Conservation (phyloP, 768 basidiomycete species). For the Amanita pallidorosea region DNA sequence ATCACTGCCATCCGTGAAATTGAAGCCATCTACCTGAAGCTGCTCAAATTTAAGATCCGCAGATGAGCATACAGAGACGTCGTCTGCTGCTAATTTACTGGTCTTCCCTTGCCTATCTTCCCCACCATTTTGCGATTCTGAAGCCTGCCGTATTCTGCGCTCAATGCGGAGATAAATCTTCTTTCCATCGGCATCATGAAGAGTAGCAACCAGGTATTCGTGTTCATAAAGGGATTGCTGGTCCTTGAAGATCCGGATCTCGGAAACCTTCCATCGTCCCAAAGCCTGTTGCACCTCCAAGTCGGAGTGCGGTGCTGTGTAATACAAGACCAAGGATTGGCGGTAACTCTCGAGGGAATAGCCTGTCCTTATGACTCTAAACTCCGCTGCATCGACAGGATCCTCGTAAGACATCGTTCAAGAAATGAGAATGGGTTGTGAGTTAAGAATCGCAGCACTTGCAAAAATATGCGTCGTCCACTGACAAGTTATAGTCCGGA, state of each 20-base stretch:
- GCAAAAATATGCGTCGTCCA: no score
- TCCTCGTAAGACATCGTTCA: not conserved
- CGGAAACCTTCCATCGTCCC: not conserved
- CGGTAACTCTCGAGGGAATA: not conserved
- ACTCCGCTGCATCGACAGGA: not conserved
- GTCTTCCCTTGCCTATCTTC: no score
- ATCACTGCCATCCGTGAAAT: no score
- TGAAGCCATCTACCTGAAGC: no score
- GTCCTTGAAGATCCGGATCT: not conserved
- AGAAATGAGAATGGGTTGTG: no score
- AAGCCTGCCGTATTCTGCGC: no score
- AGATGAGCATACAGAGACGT: no score
- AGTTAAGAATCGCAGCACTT: no score
- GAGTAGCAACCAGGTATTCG: not conserved
- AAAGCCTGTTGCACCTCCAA: not conserved
- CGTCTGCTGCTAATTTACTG: no score
- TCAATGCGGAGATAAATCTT: not conserved
- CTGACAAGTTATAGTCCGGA: no score
- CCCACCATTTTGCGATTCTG: no score
- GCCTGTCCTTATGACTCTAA: not conserved
- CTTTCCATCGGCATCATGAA: not conserved
- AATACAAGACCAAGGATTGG: not conserved
- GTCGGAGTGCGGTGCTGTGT: not conserved
- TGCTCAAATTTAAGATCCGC: no score
- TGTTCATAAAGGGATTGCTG: not conserved